Evolutionary conservation across 306 rosid genomes (phyloP).

Genomic region (Ammopiptanthus mongolicus): DNA sequence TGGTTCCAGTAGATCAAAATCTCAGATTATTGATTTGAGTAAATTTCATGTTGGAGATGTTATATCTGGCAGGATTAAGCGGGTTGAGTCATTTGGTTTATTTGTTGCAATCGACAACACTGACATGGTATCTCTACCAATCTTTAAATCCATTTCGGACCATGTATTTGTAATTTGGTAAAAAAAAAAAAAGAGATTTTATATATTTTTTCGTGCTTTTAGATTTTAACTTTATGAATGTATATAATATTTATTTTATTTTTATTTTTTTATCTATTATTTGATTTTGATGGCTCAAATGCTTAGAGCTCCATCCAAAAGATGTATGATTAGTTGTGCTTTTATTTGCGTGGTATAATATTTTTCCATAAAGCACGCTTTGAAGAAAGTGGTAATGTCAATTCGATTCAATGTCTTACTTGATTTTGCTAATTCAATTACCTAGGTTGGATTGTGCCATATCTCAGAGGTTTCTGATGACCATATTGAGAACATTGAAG

Average conservation of each 20-base stretch:
- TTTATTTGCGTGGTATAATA: not conserved
- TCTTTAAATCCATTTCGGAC: slow-evolving; percentile 14
- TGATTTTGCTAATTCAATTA: slow-evolving; percentile 8
- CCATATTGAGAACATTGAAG: slow-evolving; percentile 49
- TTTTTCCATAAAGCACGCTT: not conserved
- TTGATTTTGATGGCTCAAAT: not conserved
- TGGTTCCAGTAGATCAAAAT: slow-evolving; percentile 26
- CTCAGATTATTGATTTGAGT: slow-evolving; percentile 45
- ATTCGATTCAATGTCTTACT: slow-evolving; percentile 9
- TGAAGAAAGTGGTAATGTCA: not conserved
- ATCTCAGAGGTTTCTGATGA: slow-evolving; percentile 75
- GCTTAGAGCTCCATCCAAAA: not conserved
- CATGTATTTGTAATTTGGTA: not conserved
- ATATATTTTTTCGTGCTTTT: not conserved
- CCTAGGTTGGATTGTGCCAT: slow-evolving; percentile 92
- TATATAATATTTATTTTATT: not conserved
- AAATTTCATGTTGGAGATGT: slow-evolving; percentile 61
- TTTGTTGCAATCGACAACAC: slow-evolving; percentile 70
- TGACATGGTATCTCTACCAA: slow-evolving; percentile 45
- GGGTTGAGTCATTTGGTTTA: slow-evolving; percentile 84
- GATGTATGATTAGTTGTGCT: not conserved
- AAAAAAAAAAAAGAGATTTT: not conserved
- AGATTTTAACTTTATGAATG: not conserved
- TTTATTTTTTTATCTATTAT: not conserved
- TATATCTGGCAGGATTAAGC: slow-evolving; percentile 72